phyloP scores from a whole-genome alignment of 2,329 filamentous ascomycete species.

The Bipolaris oryzae region DNA sequence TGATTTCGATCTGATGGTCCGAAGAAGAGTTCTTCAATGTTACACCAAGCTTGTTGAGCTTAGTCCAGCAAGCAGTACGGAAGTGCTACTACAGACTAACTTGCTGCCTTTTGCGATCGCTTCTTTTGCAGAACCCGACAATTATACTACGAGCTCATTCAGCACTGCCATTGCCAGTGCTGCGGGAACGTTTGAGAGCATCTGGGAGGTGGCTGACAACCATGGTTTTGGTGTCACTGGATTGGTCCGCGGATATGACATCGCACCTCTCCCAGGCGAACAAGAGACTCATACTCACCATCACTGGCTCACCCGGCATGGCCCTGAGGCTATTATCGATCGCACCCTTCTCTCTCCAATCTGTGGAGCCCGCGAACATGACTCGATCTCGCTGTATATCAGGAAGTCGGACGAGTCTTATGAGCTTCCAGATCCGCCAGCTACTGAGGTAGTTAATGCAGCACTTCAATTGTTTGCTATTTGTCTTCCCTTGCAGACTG shows the following conservation, averaged over 20 bases:
- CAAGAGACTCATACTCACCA: constrained; percentile 49
- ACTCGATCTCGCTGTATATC: constrained; percentile 81
- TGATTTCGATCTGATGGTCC: constrained; percentile 91
- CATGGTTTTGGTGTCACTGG: constrained; percentile 93
- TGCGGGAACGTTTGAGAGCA: constrained; percentile 85
- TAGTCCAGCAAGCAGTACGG: constrained; percentile 81
- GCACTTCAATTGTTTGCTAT: constrained; percentile 93
- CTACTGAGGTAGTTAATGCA: constrained; percentile 92
- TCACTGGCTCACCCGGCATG: constrained; percentile 61
- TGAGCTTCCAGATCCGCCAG: constrained; percentile 74
- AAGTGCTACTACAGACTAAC: constrained; percentile 88
- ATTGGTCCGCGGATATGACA: constrained; percentile 76
- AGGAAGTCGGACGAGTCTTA: constrained; percentile 57
- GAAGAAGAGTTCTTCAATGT: constrained; percentile 89
- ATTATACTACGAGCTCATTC: constrained; percentile 81
- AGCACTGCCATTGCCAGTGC: constrained; percentile 92
- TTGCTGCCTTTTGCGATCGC: constrained; percentile 87
- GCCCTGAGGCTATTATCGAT: constrained; percentile 70
- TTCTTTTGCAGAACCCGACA: constrained; percentile 90
- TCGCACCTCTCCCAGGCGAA: constrained; percentile 71
- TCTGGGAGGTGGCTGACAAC: constrained; percentile 96
- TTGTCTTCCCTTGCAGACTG: constrained; percentile 83
- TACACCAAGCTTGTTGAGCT: constrained; percentile 90
- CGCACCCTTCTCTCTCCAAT: constrained; percentile 64
- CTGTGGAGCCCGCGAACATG: constrained; percentile 84